These are phyloP conservation scores for Colletotrichum abscissum DNA, from an alignment of 2,329 filamentous ascomycete species.

Conservation along the genomic window DNA sequence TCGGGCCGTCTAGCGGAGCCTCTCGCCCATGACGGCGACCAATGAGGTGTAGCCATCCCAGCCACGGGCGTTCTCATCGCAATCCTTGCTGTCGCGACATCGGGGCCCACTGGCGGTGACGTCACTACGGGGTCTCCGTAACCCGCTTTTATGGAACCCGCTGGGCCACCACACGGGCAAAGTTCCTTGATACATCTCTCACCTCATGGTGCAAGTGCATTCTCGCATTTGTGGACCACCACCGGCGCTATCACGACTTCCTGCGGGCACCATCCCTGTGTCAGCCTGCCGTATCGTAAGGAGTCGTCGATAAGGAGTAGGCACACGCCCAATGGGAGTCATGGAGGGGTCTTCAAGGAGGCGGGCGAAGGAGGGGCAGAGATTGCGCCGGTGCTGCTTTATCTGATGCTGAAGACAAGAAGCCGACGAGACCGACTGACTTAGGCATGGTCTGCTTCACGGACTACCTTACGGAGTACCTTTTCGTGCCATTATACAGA, in stretches of 20 bases:
- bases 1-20: constrained; percentile 27
- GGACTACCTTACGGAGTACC: too few relatives aligned
- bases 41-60: background rate
- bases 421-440: background rate
- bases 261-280: constrained; percentile 17
- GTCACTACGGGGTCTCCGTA: constrained; percentile 24
- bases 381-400: background rate
- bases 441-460: too few relatives aligned
- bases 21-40: background rate
- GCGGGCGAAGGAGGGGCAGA: background rate
- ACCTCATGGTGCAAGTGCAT: constrained; percentile 26
- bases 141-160: constrained; percentile 12
- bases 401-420: background rate
- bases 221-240: constrained; percentile 23
- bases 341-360: background rate
- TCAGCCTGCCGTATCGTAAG: background rate
- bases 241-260: background rate
- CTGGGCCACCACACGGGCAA: constrained; percentile 8
- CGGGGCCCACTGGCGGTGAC: background rate
- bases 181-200: background rate
- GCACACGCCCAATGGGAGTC: background rate
- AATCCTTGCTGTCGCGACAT: background rate
- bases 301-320: constrained; percentile 20
- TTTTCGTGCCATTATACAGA: too few relatives aligned
- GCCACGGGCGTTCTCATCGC: background rate